A percentile compares a stretch with the other conserved stretches of the same genome.
Conservation (phyloP, 2,329 filamentous ascomycete species). For the Capronia coronata region DNA sequence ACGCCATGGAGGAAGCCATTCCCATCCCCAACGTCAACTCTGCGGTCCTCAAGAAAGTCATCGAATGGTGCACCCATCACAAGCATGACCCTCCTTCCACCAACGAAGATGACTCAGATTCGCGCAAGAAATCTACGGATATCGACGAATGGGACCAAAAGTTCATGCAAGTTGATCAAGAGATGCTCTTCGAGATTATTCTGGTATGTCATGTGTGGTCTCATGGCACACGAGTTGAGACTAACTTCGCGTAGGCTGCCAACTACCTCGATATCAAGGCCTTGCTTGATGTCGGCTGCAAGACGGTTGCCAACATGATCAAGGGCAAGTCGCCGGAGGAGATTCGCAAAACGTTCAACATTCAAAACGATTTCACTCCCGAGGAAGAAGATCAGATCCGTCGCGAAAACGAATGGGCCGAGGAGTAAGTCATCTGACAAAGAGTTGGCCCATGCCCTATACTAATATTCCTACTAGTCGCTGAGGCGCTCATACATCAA, state of each 20-base stretch:
- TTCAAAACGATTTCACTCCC: constrained; percentile 97
- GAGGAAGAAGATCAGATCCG: constrained; percentile 98
- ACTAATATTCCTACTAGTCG: constrained; percentile 12
- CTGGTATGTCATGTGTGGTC: constrained; percentile 39
- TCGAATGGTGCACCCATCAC: constrained; percentile 98
- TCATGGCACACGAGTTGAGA: not conserved
- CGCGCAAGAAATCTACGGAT: constrained; percentile 95
- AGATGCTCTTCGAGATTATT: constrained; percentile 99
- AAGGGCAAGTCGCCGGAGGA: constrained; percentile 99
- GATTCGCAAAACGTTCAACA: constrained; percentile 99
- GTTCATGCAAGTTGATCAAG: constrained; percentile 99
- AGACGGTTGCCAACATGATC: constrained; percentile 99
- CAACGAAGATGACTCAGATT: constrained; percentile 84
- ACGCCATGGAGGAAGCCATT: constrained; percentile 60
- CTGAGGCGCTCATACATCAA: constrained; percentile 24
- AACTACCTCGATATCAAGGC: constrained; percentile 99
- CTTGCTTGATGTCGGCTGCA: constrained; percentile 94
- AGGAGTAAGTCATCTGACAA: constrained; percentile 51
- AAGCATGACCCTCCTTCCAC: constrained; percentile 75
- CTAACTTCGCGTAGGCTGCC: constrained; percentile 50
- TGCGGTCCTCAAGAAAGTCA: constrained; percentile 85
- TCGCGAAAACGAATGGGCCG: constrained; percentile 84
- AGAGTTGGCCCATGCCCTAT: not conserved
- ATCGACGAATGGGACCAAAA: constrained; percentile 99
- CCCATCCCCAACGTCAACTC: constrained; percentile 90